Base-by-base conservation (phyloP, 2,329 filamentous ascomycete species). In the Xylariaceae sp. region DNA sequence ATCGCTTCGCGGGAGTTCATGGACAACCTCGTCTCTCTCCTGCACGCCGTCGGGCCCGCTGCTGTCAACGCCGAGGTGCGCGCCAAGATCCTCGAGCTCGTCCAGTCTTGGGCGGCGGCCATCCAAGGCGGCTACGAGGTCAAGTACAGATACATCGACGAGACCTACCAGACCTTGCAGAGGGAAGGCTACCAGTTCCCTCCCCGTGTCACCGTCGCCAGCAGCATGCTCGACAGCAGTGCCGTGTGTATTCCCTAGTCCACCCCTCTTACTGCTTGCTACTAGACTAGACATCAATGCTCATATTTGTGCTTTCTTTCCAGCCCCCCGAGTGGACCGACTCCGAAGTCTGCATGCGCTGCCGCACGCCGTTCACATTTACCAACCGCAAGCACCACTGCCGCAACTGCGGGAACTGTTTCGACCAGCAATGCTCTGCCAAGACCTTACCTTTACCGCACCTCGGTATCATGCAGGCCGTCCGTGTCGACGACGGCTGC, bases 381-480 rank as follows among this genome's bases (percentile, higher is more conserved):
- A 99, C 93, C 50, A 99, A 99, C 70, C 87, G 94, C 65, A 99
- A 97, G 69, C 94, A 99, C 68, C 94, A 99, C 70, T 99, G 94
- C 66, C 86, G 94, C 60, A 99, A 99, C 70, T 99, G 94, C 66
- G 94, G 94, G 47, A 96, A 94, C 71, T 94, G 96, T 64, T 99
- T 99, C 69, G 95, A 96, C 67, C 90, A 93, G 59, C 87, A 94
- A 63, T 99, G 94, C 68, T 97, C 93, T 13, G 87, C 84, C 75
- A 97, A 97, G 74, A 84, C 81, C 18, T 80, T 96, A 39, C 87
- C 94, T 5, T 76, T 99, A 14, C 93, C 94, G 13, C 94, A 97
- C 68, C 81, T 99, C 13, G 94, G 94, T 55, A 97, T 99, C 59
- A 75, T 91, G 66, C 87, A 95, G 57, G 83, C 94, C 2, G 94